A percentile compares a stretch with the other conserved stretches of the same genome.
phyloP scores from a whole-genome alignment of 495 filamentous ascomycete genomes.

The Lasiosphaeria hispida region DNA sequence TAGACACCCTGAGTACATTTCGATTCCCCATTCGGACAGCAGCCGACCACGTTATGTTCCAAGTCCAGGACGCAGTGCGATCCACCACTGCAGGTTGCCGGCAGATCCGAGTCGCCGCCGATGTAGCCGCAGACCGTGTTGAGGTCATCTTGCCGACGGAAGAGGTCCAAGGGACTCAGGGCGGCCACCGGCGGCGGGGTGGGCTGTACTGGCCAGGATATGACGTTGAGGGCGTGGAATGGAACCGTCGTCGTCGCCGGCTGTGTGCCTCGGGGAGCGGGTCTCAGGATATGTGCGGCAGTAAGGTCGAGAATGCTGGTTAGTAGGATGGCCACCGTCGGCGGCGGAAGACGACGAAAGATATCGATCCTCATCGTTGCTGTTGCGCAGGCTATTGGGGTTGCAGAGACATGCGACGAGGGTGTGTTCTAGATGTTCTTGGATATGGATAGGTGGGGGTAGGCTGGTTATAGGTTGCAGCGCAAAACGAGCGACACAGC shows the following conservation, averaged over 20 bases:
- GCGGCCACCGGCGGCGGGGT: slow-evolving; percentile 33
- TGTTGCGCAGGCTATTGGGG: slow-evolving; percentile 1
- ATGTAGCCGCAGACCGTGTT: slow-evolving; percentile 51
- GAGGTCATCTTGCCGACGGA: slow-evolving; percentile 32
- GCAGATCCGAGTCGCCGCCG: slow-evolving; percentile 40
- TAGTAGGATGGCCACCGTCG: slow-evolving; percentile 37
- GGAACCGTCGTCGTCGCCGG: slow-evolving; percentile 39
- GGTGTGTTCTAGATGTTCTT: slow-evolving; percentile 1
- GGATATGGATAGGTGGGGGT: not conserved
- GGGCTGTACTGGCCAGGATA: slow-evolving; percentile 40
- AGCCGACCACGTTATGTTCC: slow-evolving; percentile 44
- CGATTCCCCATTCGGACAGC: slow-evolving; percentile 45
- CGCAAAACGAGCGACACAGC: no score
- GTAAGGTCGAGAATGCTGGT: slow-evolving; percentile 33
- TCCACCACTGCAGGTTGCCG: slow-evolving; percentile 48
- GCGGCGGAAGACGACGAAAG: slow-evolving; percentile 41
- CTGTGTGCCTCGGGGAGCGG: slow-evolving; percentile 20
- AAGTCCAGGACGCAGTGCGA: slow-evolving; percentile 50
- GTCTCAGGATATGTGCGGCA: slow-evolving; percentile 36
- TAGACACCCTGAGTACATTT: slow-evolving; percentile 47
- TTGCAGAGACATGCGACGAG: slow-evolving; percentile 18
- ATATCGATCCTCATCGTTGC: slow-evolving; percentile 32
- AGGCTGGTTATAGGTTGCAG: not conserved
- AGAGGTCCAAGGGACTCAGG: slow-evolving; percentile 31
- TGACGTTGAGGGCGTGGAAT: slow-evolving; percentile 40